Conservation (phyloP, 2,329 filamentous ascomycete genomes). For the Setomelanomma holmii region DNA sequence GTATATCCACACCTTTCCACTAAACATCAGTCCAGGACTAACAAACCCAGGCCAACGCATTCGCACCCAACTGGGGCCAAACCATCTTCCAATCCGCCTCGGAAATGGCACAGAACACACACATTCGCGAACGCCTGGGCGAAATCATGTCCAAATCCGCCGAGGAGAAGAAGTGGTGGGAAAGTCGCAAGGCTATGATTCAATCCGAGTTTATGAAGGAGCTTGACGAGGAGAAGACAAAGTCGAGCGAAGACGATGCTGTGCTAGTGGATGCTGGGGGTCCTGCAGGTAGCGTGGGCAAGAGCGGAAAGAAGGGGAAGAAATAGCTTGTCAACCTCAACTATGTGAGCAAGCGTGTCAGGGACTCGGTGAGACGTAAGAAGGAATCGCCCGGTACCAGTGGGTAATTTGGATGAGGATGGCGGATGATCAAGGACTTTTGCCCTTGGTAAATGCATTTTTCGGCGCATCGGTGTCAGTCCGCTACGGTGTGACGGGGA, state of each 20-base stretch:
- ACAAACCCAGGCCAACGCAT: slow-evolving; percentile 78
- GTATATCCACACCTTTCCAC: slow-evolving; percentile 56
- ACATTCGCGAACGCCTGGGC: slow-evolving; percentile 75
- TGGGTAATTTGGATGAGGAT: too few species aligned
- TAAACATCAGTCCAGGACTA: not conserved
- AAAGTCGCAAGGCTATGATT: slow-evolving; percentile 77
- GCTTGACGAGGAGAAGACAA: slow-evolving; percentile 66
- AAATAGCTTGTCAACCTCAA: slow-evolving; percentile 36
- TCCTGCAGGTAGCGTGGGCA: slow-evolving; percentile 9
- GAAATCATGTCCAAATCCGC: slow-evolving; percentile 75
- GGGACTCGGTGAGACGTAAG: not conserved
- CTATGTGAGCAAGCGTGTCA: slow-evolving; percentile 1
- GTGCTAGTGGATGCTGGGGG: slow-evolving; percentile 23
- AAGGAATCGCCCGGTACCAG: not conserved
- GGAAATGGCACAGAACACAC: slow-evolving; percentile 87
- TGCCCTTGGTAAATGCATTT: slow-evolving; percentile 1
- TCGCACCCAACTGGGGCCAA: slow-evolving; percentile 88
- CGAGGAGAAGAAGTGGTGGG: slow-evolving; percentile 91
- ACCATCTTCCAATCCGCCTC: slow-evolving; percentile 97
- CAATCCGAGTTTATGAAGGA: slow-evolving; percentile 84
- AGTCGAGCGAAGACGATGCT: slow-evolving; percentile 26
- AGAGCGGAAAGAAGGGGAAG: slow-evolving; percentile 7
- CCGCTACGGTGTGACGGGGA: not conserved
- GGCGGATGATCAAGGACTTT: too few species aligned
- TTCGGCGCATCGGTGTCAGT: slow-evolving; percentile 1